Evolutionary conservation across 306 rosid species (phyloP).

Genomic region (Cucurbita argyrosperma): DNA sequence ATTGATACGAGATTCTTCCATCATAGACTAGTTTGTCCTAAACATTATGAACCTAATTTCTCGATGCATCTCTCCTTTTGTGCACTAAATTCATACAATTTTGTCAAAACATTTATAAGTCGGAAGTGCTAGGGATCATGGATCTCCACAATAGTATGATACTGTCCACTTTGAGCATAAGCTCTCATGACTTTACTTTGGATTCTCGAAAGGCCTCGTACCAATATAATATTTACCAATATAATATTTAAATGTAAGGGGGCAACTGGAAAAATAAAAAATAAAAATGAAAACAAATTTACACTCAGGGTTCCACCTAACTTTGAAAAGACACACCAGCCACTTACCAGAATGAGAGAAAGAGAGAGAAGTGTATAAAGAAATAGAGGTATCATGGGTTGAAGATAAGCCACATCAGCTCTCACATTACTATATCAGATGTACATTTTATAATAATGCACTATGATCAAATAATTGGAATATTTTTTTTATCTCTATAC

Average conservation of each 20-base stretch:
- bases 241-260: not conserved
- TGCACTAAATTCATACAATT: no score
- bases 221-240: not conserved
- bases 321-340: not conserved
- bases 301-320: not conserved
- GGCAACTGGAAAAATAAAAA: not conserved
- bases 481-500: not conserved
- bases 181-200: no score
- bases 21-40: no score
- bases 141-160: no score
- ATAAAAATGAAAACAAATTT: not conserved
- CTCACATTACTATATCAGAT: conserved; percentile 2
- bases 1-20: no score
- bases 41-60: no score
- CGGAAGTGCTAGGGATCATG: no score
- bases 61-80: no score
- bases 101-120: no score
- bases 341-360: not conserved
- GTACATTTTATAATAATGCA: not conserved
- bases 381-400: not conserved
- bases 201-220: no score
- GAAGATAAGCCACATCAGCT: conserved; percentile 4
- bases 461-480: not conserved
- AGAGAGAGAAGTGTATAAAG: not conserved
- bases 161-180: no score